Conservation (phyloP, 768 basidiomycete species). For the Dacryopinax primogenitus region DNA sequence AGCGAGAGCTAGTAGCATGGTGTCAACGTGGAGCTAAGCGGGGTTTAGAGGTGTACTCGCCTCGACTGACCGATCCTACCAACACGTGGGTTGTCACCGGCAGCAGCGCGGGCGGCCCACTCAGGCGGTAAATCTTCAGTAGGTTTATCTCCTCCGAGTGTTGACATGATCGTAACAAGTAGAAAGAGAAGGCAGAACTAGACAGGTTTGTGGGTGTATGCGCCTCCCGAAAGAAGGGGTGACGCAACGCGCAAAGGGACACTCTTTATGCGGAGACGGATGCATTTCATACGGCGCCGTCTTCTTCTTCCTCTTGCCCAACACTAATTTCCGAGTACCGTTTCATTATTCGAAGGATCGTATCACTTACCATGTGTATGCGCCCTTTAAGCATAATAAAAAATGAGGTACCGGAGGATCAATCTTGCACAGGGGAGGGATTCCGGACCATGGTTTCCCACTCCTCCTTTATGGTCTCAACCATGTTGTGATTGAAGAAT, state of each 20-base stretch:
- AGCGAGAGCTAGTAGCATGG: background rate
- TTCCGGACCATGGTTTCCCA: too few species aligned
- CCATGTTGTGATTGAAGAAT: too few species aligned
- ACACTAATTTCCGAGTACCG: too few species aligned
- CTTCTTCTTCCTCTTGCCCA: background rate
- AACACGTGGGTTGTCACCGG: constrained; percentile 15
- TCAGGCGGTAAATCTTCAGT: background rate
- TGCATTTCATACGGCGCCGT: background rate
- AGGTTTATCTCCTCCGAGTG: background rate
- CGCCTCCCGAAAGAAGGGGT: background rate
- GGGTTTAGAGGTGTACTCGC: background rate
- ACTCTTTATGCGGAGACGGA: constrained; percentile 2
- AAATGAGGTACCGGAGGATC: too few species aligned
- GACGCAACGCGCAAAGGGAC: constrained; percentile 8
- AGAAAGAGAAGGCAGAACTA: background rate
- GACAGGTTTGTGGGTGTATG: background rate
- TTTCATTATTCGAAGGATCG: too few species aligned
- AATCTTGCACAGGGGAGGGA: too few species aligned
- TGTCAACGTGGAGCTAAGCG: background rate
- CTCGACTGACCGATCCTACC: constrained; percentile 17
- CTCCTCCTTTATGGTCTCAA: too few species aligned
- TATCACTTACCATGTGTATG: too few species aligned
- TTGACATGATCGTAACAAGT: background rate
- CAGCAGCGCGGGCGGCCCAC: constrained; percentile 1
- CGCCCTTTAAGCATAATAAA: too few species aligned